Evolutionary conservation across 202 grass and related monocot species (phyloP).

Genomic region (Schoenoplectus triqueter): DNA sequence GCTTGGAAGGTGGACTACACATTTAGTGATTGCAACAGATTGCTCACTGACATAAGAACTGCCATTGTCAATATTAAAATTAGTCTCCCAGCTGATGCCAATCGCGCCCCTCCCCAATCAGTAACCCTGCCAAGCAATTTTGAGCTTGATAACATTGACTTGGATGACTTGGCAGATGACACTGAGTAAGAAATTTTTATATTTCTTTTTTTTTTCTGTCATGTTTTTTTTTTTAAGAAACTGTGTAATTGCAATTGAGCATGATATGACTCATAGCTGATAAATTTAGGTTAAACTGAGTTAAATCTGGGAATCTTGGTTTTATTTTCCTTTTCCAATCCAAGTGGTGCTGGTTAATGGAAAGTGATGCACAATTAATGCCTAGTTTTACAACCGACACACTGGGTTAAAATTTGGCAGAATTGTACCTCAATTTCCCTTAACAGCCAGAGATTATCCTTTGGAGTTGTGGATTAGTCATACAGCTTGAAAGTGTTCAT

Average conservation of each 20-base stretch:
- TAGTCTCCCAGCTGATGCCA: conserved; percentile 55
- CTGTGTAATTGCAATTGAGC: not conserved
- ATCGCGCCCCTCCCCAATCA: conserved; percentile 57
- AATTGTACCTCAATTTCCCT: too few species aligned
- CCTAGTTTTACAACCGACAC: too few species aligned
- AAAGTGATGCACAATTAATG: too few species aligned
- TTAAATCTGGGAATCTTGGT: too few species aligned
- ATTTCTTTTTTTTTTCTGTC: not conserved
- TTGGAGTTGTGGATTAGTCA: too few species aligned
- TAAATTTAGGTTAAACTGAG: too few species aligned
- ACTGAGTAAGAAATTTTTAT: conserved; percentile 59
- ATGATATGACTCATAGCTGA: too few species aligned
- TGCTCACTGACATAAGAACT: conserved; percentile 68
- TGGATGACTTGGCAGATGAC: conserved; percentile 57
- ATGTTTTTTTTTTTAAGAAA: not conserved
- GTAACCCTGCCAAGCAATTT: conserved; percentile 79
- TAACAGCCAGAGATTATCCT: too few species aligned
- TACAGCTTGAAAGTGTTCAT: too few species aligned
- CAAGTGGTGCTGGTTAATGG: too few species aligned
- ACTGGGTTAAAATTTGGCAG: too few species aligned
- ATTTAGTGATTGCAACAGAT: conserved; percentile 72
- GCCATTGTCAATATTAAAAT: conserved; percentile 59
- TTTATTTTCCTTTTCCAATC: too few species aligned
- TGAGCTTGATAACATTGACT: conserved; percentile 65
- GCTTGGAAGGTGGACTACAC: conserved; percentile 93